A percentile compares a stretch with the other conserved stretches of the same genome.
Conservation (phyloP, 2,329 filamentous ascomycete genomes). For the Ceratocystis lukuohia region DNA sequence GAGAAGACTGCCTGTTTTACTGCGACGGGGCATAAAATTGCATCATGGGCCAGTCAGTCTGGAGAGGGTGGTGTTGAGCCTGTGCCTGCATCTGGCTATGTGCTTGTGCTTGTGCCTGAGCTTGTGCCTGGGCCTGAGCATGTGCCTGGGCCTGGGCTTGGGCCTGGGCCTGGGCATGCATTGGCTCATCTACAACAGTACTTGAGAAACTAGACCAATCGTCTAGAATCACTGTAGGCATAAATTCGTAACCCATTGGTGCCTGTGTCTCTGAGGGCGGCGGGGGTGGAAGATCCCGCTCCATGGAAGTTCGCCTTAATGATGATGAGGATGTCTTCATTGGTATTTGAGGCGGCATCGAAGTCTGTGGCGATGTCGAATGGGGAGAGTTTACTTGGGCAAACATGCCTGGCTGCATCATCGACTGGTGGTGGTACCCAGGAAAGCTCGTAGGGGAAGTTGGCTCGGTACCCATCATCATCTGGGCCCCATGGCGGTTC, state of each 20-base stretch:
- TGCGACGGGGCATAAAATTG: conserved; percentile 20
- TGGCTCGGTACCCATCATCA: conserved; percentile 23
- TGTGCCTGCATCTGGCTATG: conserved; percentile 15
- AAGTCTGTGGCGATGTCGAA: conserved; percentile 13
- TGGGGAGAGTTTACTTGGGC: conserved; percentile 13
- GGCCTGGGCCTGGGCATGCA: conserved; percentile 4
- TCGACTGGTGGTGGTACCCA: conserved; percentile 25
- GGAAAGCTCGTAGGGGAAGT: conserved; percentile 23
- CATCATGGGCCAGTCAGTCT: conserved; percentile 23
- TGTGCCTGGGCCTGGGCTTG: conserved; percentile 8
- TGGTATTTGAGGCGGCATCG: conserved; percentile 25
- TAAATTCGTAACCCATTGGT: conserved; percentile 35
- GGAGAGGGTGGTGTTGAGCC: conserved; percentile 20
- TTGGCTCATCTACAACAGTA: conserved; percentile 26
- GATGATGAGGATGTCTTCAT: conserved; percentile 23
- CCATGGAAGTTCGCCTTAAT: conserved; percentile 22
- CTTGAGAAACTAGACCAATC: conserved; percentile 32
- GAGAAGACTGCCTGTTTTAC: background rate
- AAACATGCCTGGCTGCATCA: conserved; percentile 23
- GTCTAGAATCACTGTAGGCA: conserved; percentile 29
- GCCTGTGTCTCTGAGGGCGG: conserved; percentile 19
- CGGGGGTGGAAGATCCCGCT: conserved; percentile 28
- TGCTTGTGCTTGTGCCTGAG: conserved; percentile 5
- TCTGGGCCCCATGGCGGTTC: conserved; percentile 14
- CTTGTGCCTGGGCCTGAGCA: background rate